These are phyloP conservation scores for Fusarium kyushuense DNA, from an alignment of 2,329 filamentous ascomycete species.

Conservation along the genomic window DNA sequence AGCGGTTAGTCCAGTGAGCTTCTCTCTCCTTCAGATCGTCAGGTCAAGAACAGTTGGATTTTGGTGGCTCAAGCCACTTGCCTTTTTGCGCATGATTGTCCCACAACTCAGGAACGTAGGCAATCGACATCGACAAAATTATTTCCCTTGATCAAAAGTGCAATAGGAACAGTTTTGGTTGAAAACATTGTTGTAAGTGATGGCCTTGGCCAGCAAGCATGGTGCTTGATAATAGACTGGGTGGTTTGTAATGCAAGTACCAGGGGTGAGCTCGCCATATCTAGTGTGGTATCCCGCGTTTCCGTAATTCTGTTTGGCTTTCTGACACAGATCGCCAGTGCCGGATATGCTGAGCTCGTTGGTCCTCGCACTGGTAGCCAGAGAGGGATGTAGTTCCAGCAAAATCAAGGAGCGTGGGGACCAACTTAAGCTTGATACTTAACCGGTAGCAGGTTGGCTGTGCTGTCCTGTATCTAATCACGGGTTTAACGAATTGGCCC, in stretches of 20 bases:
- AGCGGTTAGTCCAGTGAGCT: background rate
- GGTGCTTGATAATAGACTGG: constrained; percentile 2
- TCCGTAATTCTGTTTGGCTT: constrained; percentile 12
- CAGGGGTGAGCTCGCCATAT: background rate
- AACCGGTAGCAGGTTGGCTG: background rate
- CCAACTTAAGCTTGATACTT: constrained; percentile 13
- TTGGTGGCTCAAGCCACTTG: constrained; percentile 9
- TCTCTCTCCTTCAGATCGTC: constrained; percentile 10
- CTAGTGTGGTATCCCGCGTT: constrained; percentile 3
- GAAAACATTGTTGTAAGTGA: background rate
- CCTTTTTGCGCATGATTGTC: background rate
- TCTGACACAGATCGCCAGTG: constrained; percentile 15
- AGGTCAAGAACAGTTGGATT: constrained; percentile 12
- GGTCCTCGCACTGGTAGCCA: constrained; percentile 30
- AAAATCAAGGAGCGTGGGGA: background rate
- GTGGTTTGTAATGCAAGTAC: constrained; percentile 7
- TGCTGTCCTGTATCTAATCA: background rate
- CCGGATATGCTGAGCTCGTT: constrained; percentile 15
- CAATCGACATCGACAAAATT: background rate
- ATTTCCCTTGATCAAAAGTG: constrained; percentile 5
- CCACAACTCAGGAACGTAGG: constrained; percentile 1
- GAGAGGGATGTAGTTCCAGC: constrained; percentile 6
- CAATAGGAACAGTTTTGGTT: background rate
- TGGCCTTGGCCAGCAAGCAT: background rate
- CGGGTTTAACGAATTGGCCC: background rate